Evolutionary conservation across 768 basidiomycete genomes (phyloP), one percentile per base, ranked within the genome.

Genomic region (Amanita exitialis): DNA sequence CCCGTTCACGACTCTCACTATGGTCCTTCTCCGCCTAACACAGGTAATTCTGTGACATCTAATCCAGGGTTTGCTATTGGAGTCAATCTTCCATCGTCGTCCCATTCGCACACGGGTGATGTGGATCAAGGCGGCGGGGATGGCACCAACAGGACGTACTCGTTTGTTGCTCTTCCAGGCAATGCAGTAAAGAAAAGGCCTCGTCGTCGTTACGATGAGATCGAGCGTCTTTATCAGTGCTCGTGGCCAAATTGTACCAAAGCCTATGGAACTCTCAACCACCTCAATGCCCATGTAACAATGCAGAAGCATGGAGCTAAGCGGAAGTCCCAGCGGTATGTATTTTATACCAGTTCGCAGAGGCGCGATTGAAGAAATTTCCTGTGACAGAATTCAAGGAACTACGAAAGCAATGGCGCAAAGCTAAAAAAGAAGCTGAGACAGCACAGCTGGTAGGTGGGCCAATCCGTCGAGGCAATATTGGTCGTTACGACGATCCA

Each of bases 301-400:
- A 96, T 96, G 90, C 95, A 97, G 66, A 89, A 89, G 66, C 95
- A 99, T 64, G 95, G 95, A 38, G 51, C 73, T 13, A 97, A 95
- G 69, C 79, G 94, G 50, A n/a, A 86, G 80, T 64, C 95, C 95
- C 10, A 80, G 79, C 51, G 94, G 95, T 95, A 60, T 68, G 87
- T 62, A 32, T 54, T 53, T 36, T 1, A 36, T 30, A 48, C 5
- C 12, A 44, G 18, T 28, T 18, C 45, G 49, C 34, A 55, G 38
- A 52, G 43, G 55, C 47, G 51, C 58, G 53, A 59, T 59, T 58
- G 45, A 54, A 45, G 34, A 44, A 32, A 37, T 35, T 52, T 55
- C 52, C 43, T 52, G 56, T 42, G 28, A 21, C 69, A 97, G 95
- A 98, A 73, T 99, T 98, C 76, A 97, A 95, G 62, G 95, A 98